Base-by-base conservation (phyloP, 2,329 filamentous ascomycete genomes). In the Fusarium gaditjirri region DNA sequence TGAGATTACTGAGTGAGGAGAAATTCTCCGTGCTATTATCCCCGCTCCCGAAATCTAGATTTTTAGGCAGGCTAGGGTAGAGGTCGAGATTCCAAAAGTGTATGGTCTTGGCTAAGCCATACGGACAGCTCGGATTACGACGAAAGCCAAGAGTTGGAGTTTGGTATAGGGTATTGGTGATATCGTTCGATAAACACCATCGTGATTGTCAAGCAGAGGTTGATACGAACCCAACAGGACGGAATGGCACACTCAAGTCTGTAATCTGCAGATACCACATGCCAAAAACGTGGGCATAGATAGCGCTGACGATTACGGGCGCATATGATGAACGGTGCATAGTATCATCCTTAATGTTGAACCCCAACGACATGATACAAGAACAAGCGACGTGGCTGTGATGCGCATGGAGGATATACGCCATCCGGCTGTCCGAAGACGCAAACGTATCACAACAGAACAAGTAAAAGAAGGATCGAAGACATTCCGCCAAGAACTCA, bases 1-100 rank as follows among this genome's bases (percentile, higher is more conserved):
- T 42, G 44, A 60, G 19, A 25, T 35, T 33, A 16, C 8, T 53
- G 29, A 33, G 41, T 52, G 54, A 50, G 58, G 54, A 59, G 38
- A 64, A 68, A 68, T 68, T 65, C 54, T 57, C 62, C 58, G 61
- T 50, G 59, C 36, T 46, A 55, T 49, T 19, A 27, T 55, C 70
- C 73, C 73, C 38, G 50, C 46, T 64, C 27, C 63, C 70, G 61
- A 58, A 75, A 72, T 75, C 67, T 76, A 72, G 61, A 70, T 68
- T 64, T 38, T 47, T 52, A 23, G 46, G 11, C 46, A 49, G 29
- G 29, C 29, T 49, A 67, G 49, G 42, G 47, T 25, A 38, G 36
- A 31, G 29, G 36, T 16, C 19, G 43, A 49, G 16, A 25, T 43
- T 23, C 6, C 31, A 10, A 21, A 10, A 21, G 17, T 38, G 27